A percentile compares a stretch with the other conserved stretches of the same genome.
phyloP scores from a whole-genome alignment of 805 yeast genomes.

The Sugiyamaella smithiae region DNA sequence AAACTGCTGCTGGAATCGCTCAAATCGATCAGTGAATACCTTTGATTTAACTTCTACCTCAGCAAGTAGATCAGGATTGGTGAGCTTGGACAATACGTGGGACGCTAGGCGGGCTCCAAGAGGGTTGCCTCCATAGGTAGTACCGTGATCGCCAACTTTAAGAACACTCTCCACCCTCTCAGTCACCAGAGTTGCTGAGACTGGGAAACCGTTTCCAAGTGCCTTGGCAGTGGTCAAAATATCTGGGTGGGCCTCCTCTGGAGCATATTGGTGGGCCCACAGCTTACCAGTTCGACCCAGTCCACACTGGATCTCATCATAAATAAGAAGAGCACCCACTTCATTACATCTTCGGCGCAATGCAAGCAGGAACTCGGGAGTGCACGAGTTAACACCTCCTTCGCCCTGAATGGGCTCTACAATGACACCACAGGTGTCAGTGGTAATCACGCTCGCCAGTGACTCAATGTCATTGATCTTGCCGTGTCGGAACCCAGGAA shows the following conservation, averaged over 20 bases:
- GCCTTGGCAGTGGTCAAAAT: constrained; percentile 94
- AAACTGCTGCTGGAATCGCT: constrained; percentile 46
- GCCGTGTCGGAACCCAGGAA: constrained; percentile 83
- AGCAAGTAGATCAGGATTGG: constrained; percentile 56
- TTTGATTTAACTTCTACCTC: constrained; percentile 61
- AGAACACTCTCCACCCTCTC: constrained; percentile 71
- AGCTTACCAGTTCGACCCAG: constrained; percentile 86
- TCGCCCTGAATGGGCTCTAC: constrained; percentile 98
- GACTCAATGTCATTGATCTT: constrained; percentile 57
- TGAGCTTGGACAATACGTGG: constrained; percentile 68
- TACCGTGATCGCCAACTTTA: constrained; percentile 94
- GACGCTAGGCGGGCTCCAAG: constrained; percentile 78
- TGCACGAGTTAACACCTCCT: constrained; percentile 82
- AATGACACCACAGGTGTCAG: constrained; percentile 83
- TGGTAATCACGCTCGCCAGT: constrained; percentile 53
- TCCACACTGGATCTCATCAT: constrained; percentile 97
- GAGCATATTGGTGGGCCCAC: constrained; percentile 86
- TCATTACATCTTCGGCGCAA: constrained; percentile 65
- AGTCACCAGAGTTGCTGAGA: constrained; percentile 88
- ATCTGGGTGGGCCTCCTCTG: constrained; percentile 87
- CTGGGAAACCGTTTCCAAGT: constrained; percentile 93
- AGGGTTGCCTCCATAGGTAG: constrained; percentile 97
- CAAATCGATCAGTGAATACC: constrained; percentile 47
- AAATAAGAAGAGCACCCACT: constrained; percentile 73
- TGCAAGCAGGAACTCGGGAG: constrained; percentile 58